Base-by-base conservation (phyloP, 176 grass and related monocot species). In the Musa itinerans region DNA sequence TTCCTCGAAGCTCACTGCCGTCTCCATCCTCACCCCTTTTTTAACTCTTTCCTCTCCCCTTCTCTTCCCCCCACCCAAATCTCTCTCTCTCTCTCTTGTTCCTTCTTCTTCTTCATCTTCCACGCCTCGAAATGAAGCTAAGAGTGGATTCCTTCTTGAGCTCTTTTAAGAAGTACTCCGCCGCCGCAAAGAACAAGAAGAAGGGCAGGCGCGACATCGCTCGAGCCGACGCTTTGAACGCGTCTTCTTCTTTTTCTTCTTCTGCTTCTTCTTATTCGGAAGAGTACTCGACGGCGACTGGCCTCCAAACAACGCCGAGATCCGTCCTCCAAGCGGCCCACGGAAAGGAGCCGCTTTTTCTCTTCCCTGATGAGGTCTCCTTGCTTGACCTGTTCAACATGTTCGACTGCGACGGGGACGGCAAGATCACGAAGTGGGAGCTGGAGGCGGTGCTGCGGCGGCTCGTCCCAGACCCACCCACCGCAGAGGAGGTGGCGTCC, bases 401-500 rank as follows among this genome's bases (percentile, higher is more conserved):
- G n/a, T 63, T 76, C 74, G 74, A 76, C 59, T 48, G 26, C 74
- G 74, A 76, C n/a, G 59, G 74, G 58, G 74, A 76, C 59, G 74
- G 74, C 1, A 83, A 86, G 84, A 92, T 95, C 91, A 82, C 88
- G 26, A 80, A 81, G 50, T 78, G 69, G 49, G 96, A 95, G 85
- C 89, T 99, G 53, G 96, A 91, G 88, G 83, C 82, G 34, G 86
- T 89, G 53, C 91, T 99, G 6, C 91, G 86, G 26, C 78, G 88
- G 29, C 84, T 98, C 1, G 90, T 88, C 72, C 76, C 80, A 52
- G 86, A 26, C 8, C 86, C 78, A 11, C 91, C 89, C 0, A 84
- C 91, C 2, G 91, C 87, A 43, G 86, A 84, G 65, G 96, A 95
- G 81, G 72, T 99, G 0, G 85, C 84, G 29, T 84, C 88, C 52